Base-by-base conservation (phyloP, 1,139 yeast genomes). In the Suhomyces ambrosiae region DNA sequence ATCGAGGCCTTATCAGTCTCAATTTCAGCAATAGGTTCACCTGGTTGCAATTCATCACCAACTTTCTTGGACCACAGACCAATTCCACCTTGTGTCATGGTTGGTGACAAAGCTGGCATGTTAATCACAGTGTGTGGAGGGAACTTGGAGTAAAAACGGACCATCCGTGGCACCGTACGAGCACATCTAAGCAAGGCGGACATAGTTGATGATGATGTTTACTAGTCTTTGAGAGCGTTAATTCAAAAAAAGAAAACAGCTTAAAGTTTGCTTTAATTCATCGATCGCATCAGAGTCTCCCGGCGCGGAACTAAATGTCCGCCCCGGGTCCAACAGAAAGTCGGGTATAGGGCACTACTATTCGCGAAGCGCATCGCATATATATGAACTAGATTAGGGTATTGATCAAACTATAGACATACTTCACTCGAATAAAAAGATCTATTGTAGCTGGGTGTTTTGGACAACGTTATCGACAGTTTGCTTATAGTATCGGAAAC, bases 1-100 rank as follows among this genome's bases (percentile, higher is more conserved):
- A 92, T 92, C 48, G 90, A 85, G 41, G 99, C 98, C 75, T 92
- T 92, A 65, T 92, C 99, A 50, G 99, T 92, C 71, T 92, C 98
- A 50, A 92, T 85, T 67, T 92, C 98, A 41, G 96, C 97, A 53
- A 92, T 79, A 39, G 94, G 82, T 60, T 90, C 97, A 64, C 98
- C 97, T 19, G 97, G 94, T 18, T 75, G 54, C 52, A 92, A 79
- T 63, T 79, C 68, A 60, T 92, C 97, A 58, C 98, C 98, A 35
- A 82, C 88, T 37, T 78, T 68, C 71, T 89, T 90, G 58, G 81
- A 77, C 97, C 97, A 92, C 43, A 79, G 74, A 33, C 90, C 92
- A 49, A 92, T 74, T 62, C 81, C 84, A 61, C 98, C 98, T 61
- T 86, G 92, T 45, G 96, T 86, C 98, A 92, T 92, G 41, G 98